Conservation (phyloP, 2,329 filamentous ascomycete species). For the Exophiala sideris region DNA sequence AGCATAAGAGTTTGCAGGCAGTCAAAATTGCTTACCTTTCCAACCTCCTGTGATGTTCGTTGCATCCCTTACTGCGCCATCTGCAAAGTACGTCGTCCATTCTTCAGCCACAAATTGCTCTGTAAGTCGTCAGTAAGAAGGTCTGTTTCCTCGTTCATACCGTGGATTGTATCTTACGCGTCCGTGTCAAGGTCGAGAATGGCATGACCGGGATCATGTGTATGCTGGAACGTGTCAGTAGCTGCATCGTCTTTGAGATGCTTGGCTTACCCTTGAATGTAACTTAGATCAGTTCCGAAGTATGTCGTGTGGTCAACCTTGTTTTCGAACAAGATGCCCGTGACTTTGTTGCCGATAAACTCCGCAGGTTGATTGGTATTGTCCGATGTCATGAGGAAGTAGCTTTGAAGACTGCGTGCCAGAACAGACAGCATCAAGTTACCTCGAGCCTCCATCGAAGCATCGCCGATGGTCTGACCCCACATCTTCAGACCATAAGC, state of each 20-base stretch:
- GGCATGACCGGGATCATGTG: conserved; percentile 79
- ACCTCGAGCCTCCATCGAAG: conserved; percentile 73
- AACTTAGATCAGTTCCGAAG: conserved; percentile 71
- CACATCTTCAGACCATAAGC: conserved; percentile 91
- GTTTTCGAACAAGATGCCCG: conserved; percentile 80
- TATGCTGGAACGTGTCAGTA: conserved; percentile 55
- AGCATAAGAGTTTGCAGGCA: background rate
- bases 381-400: conserved; percentile 73
- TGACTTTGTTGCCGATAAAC: conserved; percentile 76
- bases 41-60: conserved; percentile 67
- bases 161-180: conserved; percentile 25
- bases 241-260: conserved; percentile 18
- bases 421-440: conserved; percentile 82
- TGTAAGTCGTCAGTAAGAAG: conserved; percentile 16
- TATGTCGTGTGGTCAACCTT: conserved; percentile 92
- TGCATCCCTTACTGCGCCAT: conserved; percentile 59
- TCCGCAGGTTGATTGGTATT: conserved; percentile 69
- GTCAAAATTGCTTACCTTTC: conserved; percentile 50
- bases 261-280: conserved; percentile 56
- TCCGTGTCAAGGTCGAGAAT: conserved; percentile 64
- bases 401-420: conserved; percentile 67
- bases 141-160: too few relatives aligned
- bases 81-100: conserved; percentile 74
- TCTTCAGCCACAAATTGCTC: conserved; percentile 72
- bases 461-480: conserved; percentile 74